A percentile compares a stretch with the other conserved stretches of the same genome.
phyloP scores from a whole-genome alignment of 2,329 filamentous ascomycete genomes.

The Colletotrichum tanaceti region DNA sequence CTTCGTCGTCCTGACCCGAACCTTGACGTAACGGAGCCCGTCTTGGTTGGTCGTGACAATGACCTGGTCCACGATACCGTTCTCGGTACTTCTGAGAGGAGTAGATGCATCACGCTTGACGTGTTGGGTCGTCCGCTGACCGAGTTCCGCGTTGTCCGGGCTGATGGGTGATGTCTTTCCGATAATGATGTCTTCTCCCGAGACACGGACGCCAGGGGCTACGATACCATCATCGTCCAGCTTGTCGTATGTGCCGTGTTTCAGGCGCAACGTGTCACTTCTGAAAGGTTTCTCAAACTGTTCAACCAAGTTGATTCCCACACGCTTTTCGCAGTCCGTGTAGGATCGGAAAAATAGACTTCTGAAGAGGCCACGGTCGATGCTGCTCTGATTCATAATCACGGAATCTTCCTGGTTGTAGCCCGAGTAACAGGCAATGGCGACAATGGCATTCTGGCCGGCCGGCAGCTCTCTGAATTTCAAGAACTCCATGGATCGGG shows the following conservation, averaged over 20 bases:
- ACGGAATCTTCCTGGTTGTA: slow-evolving; percentile 99
- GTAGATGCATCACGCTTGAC: slow-evolving; percentile 96
- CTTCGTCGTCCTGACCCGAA: slow-evolving; percentile 96
- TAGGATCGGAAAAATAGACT: slow-evolving; percentile 98
- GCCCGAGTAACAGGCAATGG: slow-evolving; percentile 95
- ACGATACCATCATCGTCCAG: slow-evolving; percentile 96
- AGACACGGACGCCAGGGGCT: slow-evolving; percentile 91
- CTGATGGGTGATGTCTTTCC: slow-evolving; percentile 97
- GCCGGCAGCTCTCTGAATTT: slow-evolving; percentile 98
- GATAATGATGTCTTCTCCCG: slow-evolving; percentile 98
- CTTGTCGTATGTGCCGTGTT: slow-evolving; percentile 97
- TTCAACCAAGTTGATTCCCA: slow-evolving; percentile 93
- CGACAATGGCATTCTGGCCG: slow-evolving; percentile 97
- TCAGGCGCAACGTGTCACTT: slow-evolving; percentile 87
- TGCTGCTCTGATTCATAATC: slow-evolving; percentile 99
- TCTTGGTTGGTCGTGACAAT: slow-evolving; percentile 95
- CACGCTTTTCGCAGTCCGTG: slow-evolving; percentile 95
- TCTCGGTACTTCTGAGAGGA: slow-evolving; percentile 93
- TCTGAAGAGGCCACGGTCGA: slow-evolving; percentile 95
- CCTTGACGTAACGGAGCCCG: slow-evolving; percentile 95
- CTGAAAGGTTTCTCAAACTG: slow-evolving; percentile 95
- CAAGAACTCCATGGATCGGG: slow-evolving; percentile 97
- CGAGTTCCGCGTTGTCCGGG: slow-evolving; percentile 91
- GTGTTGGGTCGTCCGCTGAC: slow-evolving; percentile 89
- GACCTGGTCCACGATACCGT: slow-evolving; percentile 94